A percentile compares a stretch with the other conserved stretches of the same genome.
These are phyloP conservation scores for Bacidia gigantensis DNA, from an alignment of 495 filamentous ascomycete genomes.

Conservation along the genomic window DNA sequence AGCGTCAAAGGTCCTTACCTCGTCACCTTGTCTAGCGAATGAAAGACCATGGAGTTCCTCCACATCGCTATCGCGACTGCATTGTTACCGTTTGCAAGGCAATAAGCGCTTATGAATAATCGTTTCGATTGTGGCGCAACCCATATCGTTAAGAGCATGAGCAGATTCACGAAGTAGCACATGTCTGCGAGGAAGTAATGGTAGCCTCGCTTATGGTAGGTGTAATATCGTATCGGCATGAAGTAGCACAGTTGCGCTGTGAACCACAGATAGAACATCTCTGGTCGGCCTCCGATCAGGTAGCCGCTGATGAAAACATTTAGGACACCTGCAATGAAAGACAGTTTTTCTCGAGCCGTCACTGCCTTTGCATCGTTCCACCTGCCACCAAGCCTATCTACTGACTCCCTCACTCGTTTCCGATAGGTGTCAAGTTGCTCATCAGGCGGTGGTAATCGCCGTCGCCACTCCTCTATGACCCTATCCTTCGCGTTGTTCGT, in stretches of 20 bases:
- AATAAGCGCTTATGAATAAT: slow-evolving; percentile 85
- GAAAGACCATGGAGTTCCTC: slow-evolving; percentile 96
- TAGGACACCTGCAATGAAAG: slow-evolving; percentile 89
- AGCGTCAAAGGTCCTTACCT: slow-evolving; percentile 34
- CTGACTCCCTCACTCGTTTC: slow-evolving; percentile 67
- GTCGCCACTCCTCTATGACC: slow-evolving; percentile 78
- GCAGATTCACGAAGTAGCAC: slow-evolving; percentile 94
- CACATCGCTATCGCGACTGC: slow-evolving; percentile 98
- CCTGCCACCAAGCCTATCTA: slow-evolving; percentile 70
- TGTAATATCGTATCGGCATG: slow-evolving; percentile 89
- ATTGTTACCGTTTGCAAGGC: slow-evolving; percentile 89
- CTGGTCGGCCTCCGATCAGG: slow-evolving; percentile 70
- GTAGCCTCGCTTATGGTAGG: slow-evolving; percentile 77
- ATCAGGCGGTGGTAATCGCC: slow-evolving; percentile 67
- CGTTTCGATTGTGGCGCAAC: slow-evolving; percentile 81
- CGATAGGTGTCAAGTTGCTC: slow-evolving; percentile 87
- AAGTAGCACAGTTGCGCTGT: slow-evolving; percentile 75
- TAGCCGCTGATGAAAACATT: slow-evolving; percentile 96
- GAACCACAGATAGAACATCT: slow-evolving; percentile 89
- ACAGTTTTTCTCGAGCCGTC: slow-evolving; percentile 81
- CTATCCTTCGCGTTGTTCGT: slow-evolving; percentile 48
- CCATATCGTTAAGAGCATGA: slow-evolving; percentile 75
- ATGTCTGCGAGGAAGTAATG: slow-evolving; percentile 97
- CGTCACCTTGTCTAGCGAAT: slow-evolving; percentile 90
- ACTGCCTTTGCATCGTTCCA: slow-evolving; percentile 85